Conservation (phyloP, 306 rosid species). For the Benincasa hispida region DNA sequence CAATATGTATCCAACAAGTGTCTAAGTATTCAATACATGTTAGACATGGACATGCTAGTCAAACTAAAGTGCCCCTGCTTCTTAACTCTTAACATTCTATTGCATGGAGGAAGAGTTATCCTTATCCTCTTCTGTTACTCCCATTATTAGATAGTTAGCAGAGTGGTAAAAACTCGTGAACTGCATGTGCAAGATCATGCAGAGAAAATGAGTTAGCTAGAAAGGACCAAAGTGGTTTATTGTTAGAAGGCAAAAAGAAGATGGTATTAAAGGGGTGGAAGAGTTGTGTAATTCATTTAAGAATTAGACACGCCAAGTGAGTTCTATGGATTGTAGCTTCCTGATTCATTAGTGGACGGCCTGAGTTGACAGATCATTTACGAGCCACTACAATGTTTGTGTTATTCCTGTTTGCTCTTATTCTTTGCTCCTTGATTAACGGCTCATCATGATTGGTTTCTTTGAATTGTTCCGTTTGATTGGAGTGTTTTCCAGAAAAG, state of each 20-base stretch:
- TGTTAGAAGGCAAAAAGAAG: not conserved
- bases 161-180: not conserved
- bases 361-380: not conserved
- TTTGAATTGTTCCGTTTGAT: not conserved
- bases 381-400: not conserved
- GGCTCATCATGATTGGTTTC: not conserved
- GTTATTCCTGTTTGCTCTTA: not conserved
- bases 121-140: not conserved
- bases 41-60: too few relatives aligned
- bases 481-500: not conserved
- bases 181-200: not conserved
- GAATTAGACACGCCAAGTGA: not conserved
- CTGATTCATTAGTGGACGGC: not conserved
- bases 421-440: not conserved
- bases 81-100: not conserved
- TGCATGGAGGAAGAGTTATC: not conserved
- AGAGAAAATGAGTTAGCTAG: not conserved
- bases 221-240: too few relatives aligned
- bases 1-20: too few relatives aligned
- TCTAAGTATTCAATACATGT: too few relatives aligned
- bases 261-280: not conserved
- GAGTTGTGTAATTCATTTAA: not conserved
- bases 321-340: not conserved
- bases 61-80: too few relatives aligned
- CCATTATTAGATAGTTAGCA: not conserved